Base-by-base conservation (phyloP, 148 eudicot species). In the Beta vulgaris region DNA sequence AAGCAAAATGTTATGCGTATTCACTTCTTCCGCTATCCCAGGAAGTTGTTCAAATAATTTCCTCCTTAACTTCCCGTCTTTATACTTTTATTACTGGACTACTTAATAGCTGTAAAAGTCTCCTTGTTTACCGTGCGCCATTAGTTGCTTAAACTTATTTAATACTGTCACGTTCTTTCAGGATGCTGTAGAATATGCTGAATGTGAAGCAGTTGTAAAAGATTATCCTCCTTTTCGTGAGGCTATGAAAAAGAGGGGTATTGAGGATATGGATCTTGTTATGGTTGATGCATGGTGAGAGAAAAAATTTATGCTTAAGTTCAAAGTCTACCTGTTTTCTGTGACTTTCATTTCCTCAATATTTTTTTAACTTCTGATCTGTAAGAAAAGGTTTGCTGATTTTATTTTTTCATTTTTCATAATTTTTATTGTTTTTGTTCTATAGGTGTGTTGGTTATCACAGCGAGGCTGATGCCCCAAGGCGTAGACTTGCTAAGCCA, bases 171-270 rank as follows among this genome's bases (percentile, higher is more conserved):
- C 14, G 13, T 63, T 39, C 59, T 34, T 73, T 79, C 80, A 94
- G 97, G 98, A 94, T 84, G 97, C 97, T 71, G 91, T 89, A 49
- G 97, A 95, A 79, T 92, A 88, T 86, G 97, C 99, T 77, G 99
- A 95, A 82, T 95, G 97, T 84, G 99, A 95, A 85, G 97, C 99
- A 64, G 87, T 89, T 53, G 97, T 95, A 64, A 95, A 95, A 77
- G 94, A 92, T 58, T 85, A 84, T 75, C 99, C 93, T 67, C 92
- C 96, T 43, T 95, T 95, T 73, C 77, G 80, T 28, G 97, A 92
- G 73, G 99, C 97, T 53, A 95, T 95, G 99, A 92, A 88, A 83
- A 92, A 86, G 82, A 89, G 98, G 87, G 99, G 97, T 42, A 89
- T 92, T 59, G 97, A 95, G 57, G 99, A 95, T 82, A 86, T 95